phyloP scores from a whole-genome alignment of 768 basidiomycete species.

The Lentinus brumalis region DNA sequence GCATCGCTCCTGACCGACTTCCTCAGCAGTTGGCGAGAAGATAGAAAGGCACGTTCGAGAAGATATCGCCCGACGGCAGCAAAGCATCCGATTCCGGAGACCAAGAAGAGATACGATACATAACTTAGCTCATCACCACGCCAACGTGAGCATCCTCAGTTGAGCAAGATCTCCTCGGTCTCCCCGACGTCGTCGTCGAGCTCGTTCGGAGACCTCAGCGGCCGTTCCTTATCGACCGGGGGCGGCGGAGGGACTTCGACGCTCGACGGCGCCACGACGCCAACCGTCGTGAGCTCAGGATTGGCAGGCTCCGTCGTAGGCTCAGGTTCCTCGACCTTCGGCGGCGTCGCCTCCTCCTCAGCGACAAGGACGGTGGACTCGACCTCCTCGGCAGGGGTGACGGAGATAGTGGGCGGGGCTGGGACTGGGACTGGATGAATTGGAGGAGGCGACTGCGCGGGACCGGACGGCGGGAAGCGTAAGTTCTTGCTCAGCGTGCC shows the following conservation, averaged over 20 bases:
- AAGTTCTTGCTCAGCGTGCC: slow-evolving; percentile 70
- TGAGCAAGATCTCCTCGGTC: slow-evolving; percentile 65
- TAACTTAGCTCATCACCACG: neutral
- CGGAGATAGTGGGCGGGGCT: slow-evolving; percentile 9
- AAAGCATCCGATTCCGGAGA: too few species aligned
- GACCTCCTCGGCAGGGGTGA: slow-evolving; percentile 1
- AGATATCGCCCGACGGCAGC: too few species aligned
- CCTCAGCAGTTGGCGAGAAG: too few species aligned
- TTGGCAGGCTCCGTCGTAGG: slow-evolving; percentile 4
- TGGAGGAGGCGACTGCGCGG: slow-evolving; percentile 35
- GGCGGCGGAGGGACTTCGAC: slow-evolving; percentile 83
- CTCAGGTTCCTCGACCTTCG: slow-evolving; percentile 9
- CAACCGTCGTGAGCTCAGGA: slow-evolving; percentile 27
- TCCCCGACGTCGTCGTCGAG: slow-evolving; percentile 78
- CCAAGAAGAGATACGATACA: neutral
- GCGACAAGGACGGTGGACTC: slow-evolving; percentile 3
- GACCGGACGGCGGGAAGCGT: slow-evolving; percentile 29
- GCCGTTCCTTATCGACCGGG: slow-evolving; percentile 70
- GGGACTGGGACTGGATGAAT: slow-evolving; percentile 27
- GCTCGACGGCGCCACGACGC: slow-evolving; percentile 56
- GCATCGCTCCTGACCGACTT: too few species aligned
- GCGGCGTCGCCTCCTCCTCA: slow-evolving; percentile 15
- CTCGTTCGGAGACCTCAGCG: slow-evolving; percentile 40
- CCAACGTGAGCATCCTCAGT: neutral
- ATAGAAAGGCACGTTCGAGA: too few species aligned